Percentiles rank a stretch among this genome's conserved stretches.
These are phyloP conservation scores for Moesziomyces sp. DNA, from an alignment of 1,284 basidiomycete genomes.

Conservation along the genomic window DNA sequence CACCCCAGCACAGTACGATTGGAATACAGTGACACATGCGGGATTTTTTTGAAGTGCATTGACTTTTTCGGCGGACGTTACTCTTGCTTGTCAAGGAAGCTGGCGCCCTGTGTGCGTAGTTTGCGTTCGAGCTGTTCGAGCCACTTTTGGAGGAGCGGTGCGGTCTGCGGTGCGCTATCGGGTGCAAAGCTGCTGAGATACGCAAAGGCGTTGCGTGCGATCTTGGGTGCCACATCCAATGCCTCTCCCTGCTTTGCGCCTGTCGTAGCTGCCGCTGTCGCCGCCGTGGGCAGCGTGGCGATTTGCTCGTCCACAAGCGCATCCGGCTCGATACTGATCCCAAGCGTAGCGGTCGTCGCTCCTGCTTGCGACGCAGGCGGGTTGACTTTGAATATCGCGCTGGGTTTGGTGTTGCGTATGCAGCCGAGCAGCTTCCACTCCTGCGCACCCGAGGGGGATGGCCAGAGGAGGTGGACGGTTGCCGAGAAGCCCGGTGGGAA, in stretches of 20 bases:
- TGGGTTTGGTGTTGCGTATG: conserved; percentile 62
- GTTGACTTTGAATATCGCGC: conserved; percentile 59
- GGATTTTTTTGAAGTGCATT: too few relatives aligned
- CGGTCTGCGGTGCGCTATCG: conserved; percentile 64
- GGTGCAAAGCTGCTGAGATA: conserved; percentile 65
- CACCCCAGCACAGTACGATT: too few relatives aligned
- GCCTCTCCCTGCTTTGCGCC: conserved; percentile 14
- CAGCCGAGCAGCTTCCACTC: conserved; percentile 62
- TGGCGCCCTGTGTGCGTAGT: conserved; percentile 56
- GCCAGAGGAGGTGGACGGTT: conserved; percentile 64
- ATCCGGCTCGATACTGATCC: conserved; percentile 62
- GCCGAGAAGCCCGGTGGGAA: conserved; percentile 63
- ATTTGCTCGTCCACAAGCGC: conserved; percentile 56
- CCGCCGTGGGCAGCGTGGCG: conserved; percentile 18
- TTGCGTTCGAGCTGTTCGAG: conserved; percentile 65
- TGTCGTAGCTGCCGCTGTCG: conserved; percentile 3
- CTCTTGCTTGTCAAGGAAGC: conserved; percentile 52
- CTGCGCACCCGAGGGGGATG: conserved; percentile 5
- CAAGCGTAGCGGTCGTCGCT: conserved; percentile 50
- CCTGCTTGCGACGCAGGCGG: background rate
- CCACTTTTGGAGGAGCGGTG: conserved; percentile 64
- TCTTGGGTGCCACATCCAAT: conserved; percentile 52
- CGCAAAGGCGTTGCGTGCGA: conserved; percentile 61
- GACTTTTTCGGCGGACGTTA: background rate
- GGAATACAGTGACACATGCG: too few relatives aligned